phyloP scores from a whole-genome alignment of 768 basidiomycete genomes.

The Psilocybe azurescens region DNA sequence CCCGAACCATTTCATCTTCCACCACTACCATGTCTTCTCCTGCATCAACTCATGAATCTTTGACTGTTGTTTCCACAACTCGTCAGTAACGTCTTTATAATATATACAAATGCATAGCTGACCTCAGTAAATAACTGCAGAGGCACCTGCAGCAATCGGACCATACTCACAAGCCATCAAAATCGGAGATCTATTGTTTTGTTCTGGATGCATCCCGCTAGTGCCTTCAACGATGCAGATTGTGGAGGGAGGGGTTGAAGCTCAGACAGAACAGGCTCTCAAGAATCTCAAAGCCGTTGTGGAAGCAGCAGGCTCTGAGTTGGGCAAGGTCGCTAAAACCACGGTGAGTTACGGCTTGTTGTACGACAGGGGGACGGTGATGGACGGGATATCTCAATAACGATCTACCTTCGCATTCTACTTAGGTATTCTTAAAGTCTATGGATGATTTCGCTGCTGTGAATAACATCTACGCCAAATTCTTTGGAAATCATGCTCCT shows the following conservation, averaged over 20 bases:
- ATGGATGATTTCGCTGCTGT: constrained; percentile 91
- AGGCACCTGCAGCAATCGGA: constrained; percentile 79
- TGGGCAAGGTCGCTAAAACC: constrained; percentile 88
- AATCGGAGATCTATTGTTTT: constrained; percentile 83
- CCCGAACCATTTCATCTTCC: constrained; percentile 9
- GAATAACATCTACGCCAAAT: constrained; percentile 81
- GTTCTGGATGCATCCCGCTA: constrained; percentile 88
- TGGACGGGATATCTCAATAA: not conserved
- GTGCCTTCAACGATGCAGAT: constrained; percentile 74
- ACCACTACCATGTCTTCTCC: constrained; percentile 35
- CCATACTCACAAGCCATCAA: constrained; percentile 92
- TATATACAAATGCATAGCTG: not conserved
- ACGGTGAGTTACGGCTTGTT: constrained; percentile 59
- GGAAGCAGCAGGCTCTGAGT: constrained; percentile 78
- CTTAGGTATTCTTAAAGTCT: constrained; percentile 86
- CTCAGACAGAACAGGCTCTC: constrained; percentile 83
- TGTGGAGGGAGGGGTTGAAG: constrained; percentile 76
- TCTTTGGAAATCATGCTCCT: constrained; percentile 92
- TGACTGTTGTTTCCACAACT: constrained; percentile 45
- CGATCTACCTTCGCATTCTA: not conserved
- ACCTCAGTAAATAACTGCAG: constrained; percentile 38
- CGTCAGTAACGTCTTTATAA: constrained; percentile 35
- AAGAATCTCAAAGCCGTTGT: constrained; percentile 87
- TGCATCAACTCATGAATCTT: constrained; percentile 42
- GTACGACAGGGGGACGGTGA: not conserved